Evolutionary conservation across 2,329 filamentous ascomycete genomes (phyloP), one percentile per base, ranked within the genome.

Genomic region (Chaetomium sp.): DNA sequence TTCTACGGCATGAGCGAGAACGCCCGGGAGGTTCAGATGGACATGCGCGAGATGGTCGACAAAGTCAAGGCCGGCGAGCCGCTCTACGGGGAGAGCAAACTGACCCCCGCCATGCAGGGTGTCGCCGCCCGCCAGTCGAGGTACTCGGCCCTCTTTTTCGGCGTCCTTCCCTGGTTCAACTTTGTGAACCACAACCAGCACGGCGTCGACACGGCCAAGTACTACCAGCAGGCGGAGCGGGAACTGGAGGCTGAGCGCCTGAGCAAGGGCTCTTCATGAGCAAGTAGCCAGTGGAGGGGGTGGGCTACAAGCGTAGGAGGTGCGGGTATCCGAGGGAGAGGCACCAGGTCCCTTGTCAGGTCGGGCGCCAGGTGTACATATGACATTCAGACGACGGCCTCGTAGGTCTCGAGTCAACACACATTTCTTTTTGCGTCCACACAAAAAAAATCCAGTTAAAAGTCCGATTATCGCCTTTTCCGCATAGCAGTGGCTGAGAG

Each of bases 1-100:
- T 98, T 99, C 81, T 98, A 97, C 81, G 95, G 95, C 73, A 92
- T 93, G 79, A 89, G 86, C 56, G 95, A 99, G 79, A 99, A 99
- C 80, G 81, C 89, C 62, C 89, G 95, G 73, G 95, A 99, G 79
- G 82, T 95, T 64, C 90, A 97, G 69, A 89, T 96, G 89, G 95
- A 99, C 77, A 98, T 98, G 93, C 86, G 87, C 70, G 95, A 99
- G 80, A 99, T 99, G 95, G 93, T 97, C 45, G 86, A 88, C 77
- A 96, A 94, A 80, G 93, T 98, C 76, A 99, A 98, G 86, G 87
- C 85, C 65, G 94, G 94, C 70, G 86, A 96, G 82, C 85, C 95
- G 42, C 82, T 98, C 57, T 99, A 99, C 79, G 95, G 95, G 74
- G 86, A 85, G 73, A 92, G 88, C 73, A 81, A 81, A 60, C 80